Evolutionary conservation across 1,139 yeast species (phyloP).

Genomic region (Kodamaea fungicola): DNA sequence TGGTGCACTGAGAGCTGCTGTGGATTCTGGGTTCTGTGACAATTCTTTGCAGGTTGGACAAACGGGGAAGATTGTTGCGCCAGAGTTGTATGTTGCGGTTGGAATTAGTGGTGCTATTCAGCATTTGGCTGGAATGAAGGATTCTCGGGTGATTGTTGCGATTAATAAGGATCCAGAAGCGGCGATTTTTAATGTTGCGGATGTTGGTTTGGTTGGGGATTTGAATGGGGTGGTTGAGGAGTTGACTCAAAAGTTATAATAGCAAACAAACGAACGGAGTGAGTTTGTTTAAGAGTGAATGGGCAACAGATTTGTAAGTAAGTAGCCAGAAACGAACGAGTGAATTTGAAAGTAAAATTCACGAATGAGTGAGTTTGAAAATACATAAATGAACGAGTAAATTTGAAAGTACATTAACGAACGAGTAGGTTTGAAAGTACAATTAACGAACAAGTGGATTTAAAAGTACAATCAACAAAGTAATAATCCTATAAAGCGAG

Average conservation of each 20-base stretch:
- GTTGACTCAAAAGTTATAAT: conserved; percentile 64
- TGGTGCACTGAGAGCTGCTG: conserved; percentile 98
- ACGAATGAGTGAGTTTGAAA: too few species aligned
- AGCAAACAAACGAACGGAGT: not conserved
- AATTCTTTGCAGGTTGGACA: conserved; percentile 98
- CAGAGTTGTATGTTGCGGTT: conserved; percentile 87
- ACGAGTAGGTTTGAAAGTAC: too few species aligned
- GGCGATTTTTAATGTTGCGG: conserved; percentile 89
- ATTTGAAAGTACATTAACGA: too few species aligned
- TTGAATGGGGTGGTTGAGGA: conserved; percentile 84
- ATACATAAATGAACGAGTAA: too few species aligned
- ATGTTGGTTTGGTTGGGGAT: conserved; percentile 87
- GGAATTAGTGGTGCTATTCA: conserved; percentile 98
- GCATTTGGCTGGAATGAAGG: conserved; percentile 98
- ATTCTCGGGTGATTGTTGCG: conserved; percentile 88
- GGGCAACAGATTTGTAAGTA: too few species aligned
- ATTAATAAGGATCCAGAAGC: conserved; percentile 94
- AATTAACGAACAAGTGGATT: too few species aligned
- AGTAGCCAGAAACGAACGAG: too few species aligned
- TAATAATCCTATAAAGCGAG: too few species aligned
- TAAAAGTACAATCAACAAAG: too few species aligned
- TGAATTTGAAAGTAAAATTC: too few species aligned
- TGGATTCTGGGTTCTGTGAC: conserved; percentile 92
- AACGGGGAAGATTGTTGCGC: conserved; percentile 97
- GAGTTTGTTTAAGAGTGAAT: too few species aligned